Percentiles rank a stretch among this genome's conserved stretches.
Evolutionary conservation across 1,139 yeast genomes (phyloP).

Genomic region (Blastobotrys persicus): DNA sequence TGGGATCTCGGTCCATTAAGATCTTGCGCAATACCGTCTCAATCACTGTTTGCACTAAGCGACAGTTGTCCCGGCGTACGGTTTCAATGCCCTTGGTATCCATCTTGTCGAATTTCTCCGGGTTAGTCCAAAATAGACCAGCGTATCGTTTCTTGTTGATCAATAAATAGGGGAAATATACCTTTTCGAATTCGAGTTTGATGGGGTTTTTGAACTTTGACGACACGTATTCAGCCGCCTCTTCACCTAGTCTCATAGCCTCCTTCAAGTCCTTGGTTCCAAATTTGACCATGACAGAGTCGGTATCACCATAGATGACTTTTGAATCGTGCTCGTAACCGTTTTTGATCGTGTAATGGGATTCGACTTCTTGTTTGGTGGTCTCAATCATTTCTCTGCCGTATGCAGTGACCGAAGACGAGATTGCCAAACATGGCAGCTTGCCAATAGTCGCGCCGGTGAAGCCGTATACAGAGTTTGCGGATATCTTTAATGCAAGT

Average conservation of each 20-base stretch:
- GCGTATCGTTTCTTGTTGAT: constrained; percentile 97
- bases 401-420: constrained; percentile 92
- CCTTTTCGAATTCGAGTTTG: constrained; percentile 94
- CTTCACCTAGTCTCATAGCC: constrained; percentile 89
- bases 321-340: constrained; percentile 81
- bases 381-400: constrained; percentile 97
- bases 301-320: constrained; percentile 98
- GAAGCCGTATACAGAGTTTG: constrained; percentile 97
- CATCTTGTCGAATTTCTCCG: constrained; percentile 90
- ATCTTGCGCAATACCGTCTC: constrained; percentile 85
- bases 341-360: constrained; percentile 69
- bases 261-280: constrained; percentile 79
- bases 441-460: constrained; percentile 99
- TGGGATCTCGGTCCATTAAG: constrained; percentile 85
- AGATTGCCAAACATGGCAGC: constrained; percentile 92
- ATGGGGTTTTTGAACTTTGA: constrained; percentile 77
- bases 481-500: constrained; percentile 91
- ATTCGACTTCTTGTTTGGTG: constrained; percentile 84
- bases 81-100: constrained; percentile 99
- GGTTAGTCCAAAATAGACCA: constrained; percentile 92
- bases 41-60: constrained; percentile 89
- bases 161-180: constrained; percentile 87
- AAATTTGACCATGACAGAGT: constrained; percentile 98
- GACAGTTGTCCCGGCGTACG: constrained; percentile 95
- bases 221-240: constrained; percentile 89